These are phyloP conservation scores for Hypoxylon sp. DNA, from an alignment of 2,329 filamentous ascomycete species.

Conservation along the genomic window DNA sequence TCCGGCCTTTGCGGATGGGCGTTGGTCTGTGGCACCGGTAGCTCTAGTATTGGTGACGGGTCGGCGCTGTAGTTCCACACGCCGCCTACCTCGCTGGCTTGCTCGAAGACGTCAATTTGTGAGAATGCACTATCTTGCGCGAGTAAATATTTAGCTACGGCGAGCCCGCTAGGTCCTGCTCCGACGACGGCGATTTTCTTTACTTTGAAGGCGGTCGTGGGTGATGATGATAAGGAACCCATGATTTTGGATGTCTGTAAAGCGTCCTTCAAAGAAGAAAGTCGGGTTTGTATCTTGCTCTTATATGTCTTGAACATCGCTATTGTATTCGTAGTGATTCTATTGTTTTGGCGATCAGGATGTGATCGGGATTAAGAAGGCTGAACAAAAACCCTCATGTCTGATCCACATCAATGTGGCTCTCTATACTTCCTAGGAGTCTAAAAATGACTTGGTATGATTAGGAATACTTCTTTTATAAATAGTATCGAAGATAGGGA, in stretches of 20 bases:
- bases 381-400: too few relatives aligned
- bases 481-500: background rate
- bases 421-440: too few relatives aligned
- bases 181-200: constrained; percentile 79
- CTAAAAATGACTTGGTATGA: background rate
- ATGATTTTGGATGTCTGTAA: background rate
- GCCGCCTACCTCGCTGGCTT: constrained; percentile 78
- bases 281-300: too few relatives aligned
- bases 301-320: too few relatives aligned
- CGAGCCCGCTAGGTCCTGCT: constrained; percentile 81
- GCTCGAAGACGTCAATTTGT: constrained; percentile 81
- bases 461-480: background rate
- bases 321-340: too few relatives aligned
- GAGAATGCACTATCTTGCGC: constrained; percentile 71
- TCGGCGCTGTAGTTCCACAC: constrained; percentile 81
- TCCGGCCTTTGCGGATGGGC: constrained; percentile 56
- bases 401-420: too few relatives aligned
- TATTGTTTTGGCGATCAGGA: too few relatives aligned
- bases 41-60: constrained; percentile 52
- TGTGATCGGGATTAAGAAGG: too few relatives aligned
- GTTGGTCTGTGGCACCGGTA: constrained; percentile 64
- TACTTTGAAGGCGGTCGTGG: constrained; percentile 56
- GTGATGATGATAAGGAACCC: constrained; percentile 29
- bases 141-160: constrained; percentile 80
- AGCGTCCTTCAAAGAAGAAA: too few relatives aligned